phyloP scores from a whole-genome alignment of 2,329 filamentous ascomycete species.

The Elsinoe ampelina region DNA sequence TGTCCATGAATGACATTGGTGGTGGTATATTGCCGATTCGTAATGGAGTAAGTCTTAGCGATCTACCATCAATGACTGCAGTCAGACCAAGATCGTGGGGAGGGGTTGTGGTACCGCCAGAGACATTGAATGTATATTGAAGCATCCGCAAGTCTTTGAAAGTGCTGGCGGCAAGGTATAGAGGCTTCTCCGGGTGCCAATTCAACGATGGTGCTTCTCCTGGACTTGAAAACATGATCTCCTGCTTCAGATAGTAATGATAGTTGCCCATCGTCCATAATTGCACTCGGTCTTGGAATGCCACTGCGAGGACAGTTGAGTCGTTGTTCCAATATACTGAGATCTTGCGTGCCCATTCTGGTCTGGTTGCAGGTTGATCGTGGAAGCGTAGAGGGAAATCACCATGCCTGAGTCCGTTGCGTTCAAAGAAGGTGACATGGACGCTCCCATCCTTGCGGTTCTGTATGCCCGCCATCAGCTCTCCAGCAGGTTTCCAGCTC shows the following conservation, averaged over 20 bases:
- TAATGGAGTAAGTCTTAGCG: conserved; percentile 76
- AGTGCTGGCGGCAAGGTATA: conserved; percentile 31
- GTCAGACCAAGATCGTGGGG: conserved; percentile 72
- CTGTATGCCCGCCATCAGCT: conserved; percentile 81
- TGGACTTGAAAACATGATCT: conserved; percentile 43
- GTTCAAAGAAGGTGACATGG: conserved; percentile 89
- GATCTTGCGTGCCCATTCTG: conserved; percentile 51
- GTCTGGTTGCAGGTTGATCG: conserved; percentile 31
- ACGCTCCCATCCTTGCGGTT: conserved; percentile 52
- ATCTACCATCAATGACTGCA: conserved; percentile 74
- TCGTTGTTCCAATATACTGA: conserved; percentile 80
- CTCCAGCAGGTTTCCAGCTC: conserved; percentile 86
- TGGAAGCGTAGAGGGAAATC: conserved; percentile 72
- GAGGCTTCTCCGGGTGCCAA: conserved; percentile 82
- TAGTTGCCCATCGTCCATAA: conserved; percentile 98
- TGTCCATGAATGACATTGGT: conserved; percentile 77
- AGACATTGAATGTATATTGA: conserved; percentile 59
- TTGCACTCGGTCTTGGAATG: conserved; percentile 65
- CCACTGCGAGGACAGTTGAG: conserved; percentile 81
- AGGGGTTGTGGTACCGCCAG: conserved; percentile 58
- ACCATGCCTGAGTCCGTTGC: conserved; percentile 94
- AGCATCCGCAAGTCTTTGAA: conserved; percentile 24
- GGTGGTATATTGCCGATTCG: conserved; percentile 78
- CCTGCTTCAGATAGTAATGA: conserved; percentile 95
- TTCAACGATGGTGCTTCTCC: not conserved